Percentiles rank a stretch among this genome's conserved stretches.
These are phyloP conservation scores for Thermothelomyces thermophilus DNA, from an alignment of 2,329 filamentous ascomycete genomes.

Conservation along the genomic window DNA sequence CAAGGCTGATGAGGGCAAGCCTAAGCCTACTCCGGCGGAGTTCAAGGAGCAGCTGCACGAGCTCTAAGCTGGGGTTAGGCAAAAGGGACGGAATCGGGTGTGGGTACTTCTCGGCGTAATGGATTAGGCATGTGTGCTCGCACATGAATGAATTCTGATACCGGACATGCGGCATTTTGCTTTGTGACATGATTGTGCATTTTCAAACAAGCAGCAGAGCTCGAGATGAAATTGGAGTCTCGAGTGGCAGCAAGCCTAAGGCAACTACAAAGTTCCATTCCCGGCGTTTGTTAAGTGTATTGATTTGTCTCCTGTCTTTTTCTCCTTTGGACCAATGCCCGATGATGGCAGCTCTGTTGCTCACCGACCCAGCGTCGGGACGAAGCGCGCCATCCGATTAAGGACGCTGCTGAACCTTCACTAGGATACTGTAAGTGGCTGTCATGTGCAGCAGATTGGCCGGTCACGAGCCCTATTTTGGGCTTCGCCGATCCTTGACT, in stretches of 20 bases:
- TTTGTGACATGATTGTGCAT: conserved; percentile 17
- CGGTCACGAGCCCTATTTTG: conserved; percentile 3
- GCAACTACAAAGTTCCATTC: background rate
- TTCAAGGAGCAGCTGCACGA: conserved; percentile 25
- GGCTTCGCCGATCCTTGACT: too few species aligned
- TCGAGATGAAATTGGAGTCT: conserved; percentile 9
- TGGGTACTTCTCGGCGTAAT: conserved; percentile 26
- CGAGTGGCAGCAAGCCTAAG: conserved; percentile 2
- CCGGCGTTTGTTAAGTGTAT: too few species aligned
- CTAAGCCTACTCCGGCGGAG: conserved; percentile 14
- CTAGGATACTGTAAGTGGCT: background rate
- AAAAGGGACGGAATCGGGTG: conserved; percentile 20
- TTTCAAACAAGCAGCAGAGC: background rate
- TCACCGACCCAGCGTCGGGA: too few species aligned
- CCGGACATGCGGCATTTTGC: conserved; percentile 20
- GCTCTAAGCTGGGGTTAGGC: conserved; percentile 17
- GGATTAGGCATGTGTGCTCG: conserved; percentile 26
- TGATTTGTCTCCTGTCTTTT: too few species aligned
- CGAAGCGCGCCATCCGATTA: too few species aligned
- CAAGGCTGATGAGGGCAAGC: conserved; percentile 25
- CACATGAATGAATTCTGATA: conserved; percentile 28
- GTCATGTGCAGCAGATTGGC: conserved; percentile 8
- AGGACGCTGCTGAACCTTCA: too few species aligned
- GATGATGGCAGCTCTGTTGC: too few species aligned
- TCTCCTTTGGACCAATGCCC: too few species aligned